Evolutionary conservation across 108 stramenopile species (phyloP).

Genomic region (Cylindrotheca closterium): DNA sequence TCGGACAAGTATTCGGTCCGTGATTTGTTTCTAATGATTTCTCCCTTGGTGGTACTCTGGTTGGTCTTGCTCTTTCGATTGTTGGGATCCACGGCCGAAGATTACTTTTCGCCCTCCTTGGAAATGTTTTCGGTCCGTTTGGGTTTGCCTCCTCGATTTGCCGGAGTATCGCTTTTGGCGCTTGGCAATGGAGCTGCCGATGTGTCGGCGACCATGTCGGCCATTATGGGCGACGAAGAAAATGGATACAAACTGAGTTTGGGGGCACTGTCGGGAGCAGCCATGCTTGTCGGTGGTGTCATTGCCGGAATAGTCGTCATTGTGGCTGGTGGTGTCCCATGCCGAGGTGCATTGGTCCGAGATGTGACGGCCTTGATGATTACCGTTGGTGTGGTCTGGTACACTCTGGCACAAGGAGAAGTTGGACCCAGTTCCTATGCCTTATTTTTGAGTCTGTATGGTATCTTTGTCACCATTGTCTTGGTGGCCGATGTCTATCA

Average conservation of each 20-base stretch:
- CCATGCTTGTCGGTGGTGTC: constrained; percentile 88
- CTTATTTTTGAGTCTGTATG: constrained; percentile 64
- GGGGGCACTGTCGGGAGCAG: constrained; percentile 93
- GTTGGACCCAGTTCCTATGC: constrained; percentile 58
- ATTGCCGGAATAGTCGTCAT: constrained; percentile 82
- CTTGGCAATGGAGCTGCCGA: constrained; percentile 98
- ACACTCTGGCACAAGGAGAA: constrained; percentile 41
- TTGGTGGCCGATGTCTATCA: constrained; percentile 87
- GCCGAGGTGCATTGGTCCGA: constrained; percentile 83
- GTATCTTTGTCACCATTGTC: constrained; percentile 70
- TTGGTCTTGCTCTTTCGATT: constrained; percentile 83
- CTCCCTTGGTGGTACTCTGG: constrained; percentile 63
- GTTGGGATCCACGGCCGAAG: constrained; percentile 93
- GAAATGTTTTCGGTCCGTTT: constrained; percentile 86
- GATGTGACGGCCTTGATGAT: constrained; percentile 72
- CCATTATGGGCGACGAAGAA: constrained; percentile 60
- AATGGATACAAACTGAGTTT: constrained; percentile 85
- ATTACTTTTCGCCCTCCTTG: constrained; percentile 91
- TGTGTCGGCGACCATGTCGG: constrained; percentile 88
- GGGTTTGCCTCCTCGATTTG: constrained; percentile 91
- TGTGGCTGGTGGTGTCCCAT: constrained; percentile 69
- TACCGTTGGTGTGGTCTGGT: constrained; percentile 64
- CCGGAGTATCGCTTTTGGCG: constrained; percentile 94
- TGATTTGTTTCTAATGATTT: constrained; percentile 45
- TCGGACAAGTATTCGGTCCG: constrained; percentile 26